Base-by-base conservation (phyloP, 495 filamentous ascomycete genomes). In the Aspergillus saccharolyticus region DNA sequence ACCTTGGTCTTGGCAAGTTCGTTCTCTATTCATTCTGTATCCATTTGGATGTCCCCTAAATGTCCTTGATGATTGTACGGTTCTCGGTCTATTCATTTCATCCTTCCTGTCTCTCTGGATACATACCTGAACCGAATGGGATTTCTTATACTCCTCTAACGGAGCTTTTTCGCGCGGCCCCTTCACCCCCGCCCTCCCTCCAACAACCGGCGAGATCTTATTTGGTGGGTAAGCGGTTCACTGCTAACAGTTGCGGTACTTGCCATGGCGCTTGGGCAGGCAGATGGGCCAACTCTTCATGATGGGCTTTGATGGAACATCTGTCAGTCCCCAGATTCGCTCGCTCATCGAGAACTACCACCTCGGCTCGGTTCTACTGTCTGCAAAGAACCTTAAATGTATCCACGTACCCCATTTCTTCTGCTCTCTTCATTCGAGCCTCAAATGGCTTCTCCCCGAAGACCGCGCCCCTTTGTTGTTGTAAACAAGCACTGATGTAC, bases 301-400 rank as follows among this genome's bases (percentile, higher is more conserved):
- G 81, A 93, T 95, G 89, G 91, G 90, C 69, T 96, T 91, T 77
- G 90, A 96, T 79, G 90, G 90, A 56, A 92, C 90, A 46, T 82
- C 88, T 63, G 86, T 95, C 56, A 94, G 87, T 22, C 86, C 87
- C 48, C 88, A 91, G 72, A 94, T 96, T 63, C 85, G 85, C 63
- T 83, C 83, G 42, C 82, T 96, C 58, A 95, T 96, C 63, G 84
- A 90, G 66, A 80, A 93, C 58, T 88, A 95, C 63, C 87, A 96
- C 63, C 66, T 96, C 12, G 91, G 88, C 17, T 87, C 85, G n/a
- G 83, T 96, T 58, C 76, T 96, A 45, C 74, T 96, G 42, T 90
- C 89, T 14, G 89, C 91, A 44, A 96, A 96, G 74, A 96, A 96
- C 67, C 78, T 96, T 28, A 92, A 90, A 85, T 91, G 90, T 94